phyloP scores from a whole-genome alignment of 2,329 filamentous ascomycete genomes.

The Fusarium begoniae region DNA sequence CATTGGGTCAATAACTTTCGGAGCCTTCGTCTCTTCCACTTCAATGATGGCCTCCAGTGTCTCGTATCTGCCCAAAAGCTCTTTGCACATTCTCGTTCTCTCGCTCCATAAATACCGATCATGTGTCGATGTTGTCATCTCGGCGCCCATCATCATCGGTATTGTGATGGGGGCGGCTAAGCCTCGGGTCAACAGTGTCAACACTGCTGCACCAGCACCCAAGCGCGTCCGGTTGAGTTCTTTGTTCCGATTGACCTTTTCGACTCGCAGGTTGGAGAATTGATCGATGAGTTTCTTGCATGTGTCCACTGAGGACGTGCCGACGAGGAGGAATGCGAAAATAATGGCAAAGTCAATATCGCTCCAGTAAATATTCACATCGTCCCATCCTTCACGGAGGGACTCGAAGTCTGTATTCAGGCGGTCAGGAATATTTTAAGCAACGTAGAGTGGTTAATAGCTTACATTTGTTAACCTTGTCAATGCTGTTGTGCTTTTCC shows the following conservation, averaged over 20 bases:
- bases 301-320: neutral
- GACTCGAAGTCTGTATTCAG: neutral
- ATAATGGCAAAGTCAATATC: constrained; percentile 18
- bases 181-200: neutral
- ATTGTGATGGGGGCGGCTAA: neutral
- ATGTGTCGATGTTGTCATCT: neutral
- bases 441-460: rapidly evolving
- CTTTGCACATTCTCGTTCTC: neutral
- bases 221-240: neutral
- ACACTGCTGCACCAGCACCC: constrained; percentile 8
- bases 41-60: neutral
- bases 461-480: neutral
- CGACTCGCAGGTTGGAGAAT: neutral
- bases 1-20: neutral
- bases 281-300: constrained; percentile 12
- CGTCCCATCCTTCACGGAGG: neutral
- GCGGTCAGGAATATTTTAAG: neutral
- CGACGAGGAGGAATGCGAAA: neutral
- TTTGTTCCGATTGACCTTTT: constrained; percentile 4
- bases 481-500: neutral
- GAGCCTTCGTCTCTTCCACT: neutral
- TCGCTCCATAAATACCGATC: neutral
- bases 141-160: neutral
- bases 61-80: neutral
- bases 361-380: constrained; percentile 15